These are phyloP conservation scores for Stentor coeruleus DNA, from an alignment of 73 alveolate genomes.

Conservation along the genomic window DNA sequence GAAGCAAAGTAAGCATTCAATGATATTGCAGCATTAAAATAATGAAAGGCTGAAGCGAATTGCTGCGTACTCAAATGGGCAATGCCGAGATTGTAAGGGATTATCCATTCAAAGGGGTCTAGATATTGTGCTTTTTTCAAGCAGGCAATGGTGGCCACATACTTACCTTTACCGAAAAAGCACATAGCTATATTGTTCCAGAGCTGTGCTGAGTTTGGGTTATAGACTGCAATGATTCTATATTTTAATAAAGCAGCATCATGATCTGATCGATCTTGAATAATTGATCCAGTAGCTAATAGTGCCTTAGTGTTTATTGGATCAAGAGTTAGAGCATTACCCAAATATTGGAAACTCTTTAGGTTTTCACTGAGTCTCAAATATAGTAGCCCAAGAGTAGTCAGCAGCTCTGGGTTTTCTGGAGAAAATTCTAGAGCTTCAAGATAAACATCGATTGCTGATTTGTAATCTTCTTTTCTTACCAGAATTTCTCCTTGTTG, in stretches of 20 bases:
- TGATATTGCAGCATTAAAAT: constrained; percentile 83
- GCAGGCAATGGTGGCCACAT: constrained; percentile 94
- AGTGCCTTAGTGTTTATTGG: constrained; percentile 88
- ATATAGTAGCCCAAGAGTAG: constrained; percentile 89
- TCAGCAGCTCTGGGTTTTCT: constrained; percentile 88
- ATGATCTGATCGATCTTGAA: constrained; percentile 82
- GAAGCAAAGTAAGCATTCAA: constrained; percentile 69
- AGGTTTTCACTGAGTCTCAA: constrained; percentile 69
- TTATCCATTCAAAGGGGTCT: constrained; percentile 91
- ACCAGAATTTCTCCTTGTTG: constrained; percentile 79
- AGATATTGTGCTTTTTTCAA: constrained; percentile 82
- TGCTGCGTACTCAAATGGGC: constrained; percentile 75
- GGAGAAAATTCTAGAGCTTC: constrained; percentile 89
- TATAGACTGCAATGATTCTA: constrained; percentile 78
- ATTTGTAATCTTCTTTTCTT: constrained; percentile 65
- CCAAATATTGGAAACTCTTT: constrained; percentile 76
- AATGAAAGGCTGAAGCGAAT: constrained; percentile 83
- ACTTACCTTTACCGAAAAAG: constrained; percentile 90
- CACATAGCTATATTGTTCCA: constrained; percentile 98
- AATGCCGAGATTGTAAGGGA: constrained; percentile 85
- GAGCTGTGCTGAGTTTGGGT: constrained; percentile 92
- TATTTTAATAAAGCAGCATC: constrained; percentile 86
- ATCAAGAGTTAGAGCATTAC: constrained; percentile 80
- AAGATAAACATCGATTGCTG: constrained; percentile 85
- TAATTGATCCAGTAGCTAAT: constrained; percentile 88